Percentiles rank a stretch among this genome's conserved stretches.
phyloP scores from a whole-genome alignment of 179 eudicot genomes.

The Spinacia oleracea region DNA sequence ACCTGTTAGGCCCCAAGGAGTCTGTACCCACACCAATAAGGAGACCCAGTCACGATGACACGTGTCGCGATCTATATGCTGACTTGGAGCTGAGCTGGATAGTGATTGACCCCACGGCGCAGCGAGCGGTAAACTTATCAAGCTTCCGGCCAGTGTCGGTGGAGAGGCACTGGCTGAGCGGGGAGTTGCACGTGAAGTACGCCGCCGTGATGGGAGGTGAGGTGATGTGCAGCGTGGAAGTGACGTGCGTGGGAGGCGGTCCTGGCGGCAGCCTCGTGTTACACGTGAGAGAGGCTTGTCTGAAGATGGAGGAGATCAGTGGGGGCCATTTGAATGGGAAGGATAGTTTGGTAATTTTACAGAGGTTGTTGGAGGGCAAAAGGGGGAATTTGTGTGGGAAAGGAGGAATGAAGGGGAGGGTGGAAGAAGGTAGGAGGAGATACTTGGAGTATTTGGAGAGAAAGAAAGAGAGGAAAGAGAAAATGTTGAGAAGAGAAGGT shows the following conservation, averaged over 20 bases:
- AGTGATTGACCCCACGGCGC: constrained; percentile 47
- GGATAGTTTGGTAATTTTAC: constrained; percentile 74
- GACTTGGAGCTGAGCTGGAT: constrained; percentile 77
- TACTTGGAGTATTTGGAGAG: constrained; percentile 51
- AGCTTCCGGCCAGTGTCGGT: constrained; percentile 58
- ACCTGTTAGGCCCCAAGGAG: constrained; percentile 67
- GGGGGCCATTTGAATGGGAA: constrained; percentile 61
- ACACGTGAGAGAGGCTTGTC: constrained; percentile 73
- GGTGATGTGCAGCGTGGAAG: constrained; percentile 56
- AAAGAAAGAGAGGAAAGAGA: constrained; percentile 60
- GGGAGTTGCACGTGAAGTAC: constrained; percentile 65
- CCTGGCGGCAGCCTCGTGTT: constrained; percentile 38
- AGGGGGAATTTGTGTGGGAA: constrained; percentile 34
- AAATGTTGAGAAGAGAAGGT: constrained; percentile 53
- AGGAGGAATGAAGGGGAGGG: constrained; percentile 28
- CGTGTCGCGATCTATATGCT: constrained; percentile 36
- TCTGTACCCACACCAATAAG: constrained; percentile 42
- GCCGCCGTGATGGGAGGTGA: constrained; percentile 36
- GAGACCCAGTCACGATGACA: constrained; percentile 47
- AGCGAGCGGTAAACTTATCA: constrained; percentile 53
- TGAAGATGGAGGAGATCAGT: constrained; percentile 74
- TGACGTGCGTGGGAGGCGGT: constrained; percentile 57
- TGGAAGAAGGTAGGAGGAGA: constrained; percentile 46
- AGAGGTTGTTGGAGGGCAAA: constrained; percentile 51
- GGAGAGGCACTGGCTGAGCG: constrained; percentile 77